Conservation (phyloP, 176 grass and related monocot genomes). For the Oryza nivara region DNA sequence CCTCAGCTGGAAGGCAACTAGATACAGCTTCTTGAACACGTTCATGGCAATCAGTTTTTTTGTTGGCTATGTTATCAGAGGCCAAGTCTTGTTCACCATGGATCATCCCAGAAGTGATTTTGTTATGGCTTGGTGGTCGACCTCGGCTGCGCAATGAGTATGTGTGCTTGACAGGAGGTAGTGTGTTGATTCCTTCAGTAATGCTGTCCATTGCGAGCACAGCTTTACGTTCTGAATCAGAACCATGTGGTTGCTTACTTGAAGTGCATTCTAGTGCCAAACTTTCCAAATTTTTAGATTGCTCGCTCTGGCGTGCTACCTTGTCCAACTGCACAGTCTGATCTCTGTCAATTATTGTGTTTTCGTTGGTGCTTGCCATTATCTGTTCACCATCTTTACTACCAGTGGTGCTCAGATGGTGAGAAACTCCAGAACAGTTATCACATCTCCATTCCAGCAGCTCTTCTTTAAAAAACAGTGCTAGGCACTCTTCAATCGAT, state of each 20-base stretch:
- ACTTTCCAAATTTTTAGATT: slow-evolving; percentile 22
- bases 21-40: slow-evolving; percentile 37
- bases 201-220: background rate
- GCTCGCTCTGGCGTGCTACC: slow-evolving; percentile 31
- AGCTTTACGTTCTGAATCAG: slow-evolving; percentile 34
- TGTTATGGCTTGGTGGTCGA: too few relatives aligned
- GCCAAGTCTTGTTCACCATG: background rate
- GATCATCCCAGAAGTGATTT: slow-evolving; percentile 24
- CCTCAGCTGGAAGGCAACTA: slow-evolving; percentile 29
- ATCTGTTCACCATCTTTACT: slow-evolving; percentile 9
- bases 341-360: background rate
- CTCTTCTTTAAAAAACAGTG: background rate
- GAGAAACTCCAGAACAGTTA: slow-evolving; percentile 34
- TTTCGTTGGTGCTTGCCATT: slow-evolving; percentile 3
- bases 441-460: slow-evolving; percentile 29
- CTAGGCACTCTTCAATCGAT: slow-evolving; percentile 42
- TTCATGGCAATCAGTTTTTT: slow-evolving; percentile 27
- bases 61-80: slow-evolving; percentile 30
- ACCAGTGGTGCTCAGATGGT: background rate
- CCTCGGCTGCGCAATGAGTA: too few relatives aligned
- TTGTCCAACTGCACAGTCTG: slow-evolving; percentile 23
- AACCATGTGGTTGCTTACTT: slow-evolving; percentile 28
- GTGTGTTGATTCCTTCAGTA: background rate
- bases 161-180: background rate
- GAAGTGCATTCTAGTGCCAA: slow-evolving; percentile 24